phyloP scores from a whole-genome alignment of 2,329 filamentous ascomycete genomes.

The Neobulgaria alba region DNA sequence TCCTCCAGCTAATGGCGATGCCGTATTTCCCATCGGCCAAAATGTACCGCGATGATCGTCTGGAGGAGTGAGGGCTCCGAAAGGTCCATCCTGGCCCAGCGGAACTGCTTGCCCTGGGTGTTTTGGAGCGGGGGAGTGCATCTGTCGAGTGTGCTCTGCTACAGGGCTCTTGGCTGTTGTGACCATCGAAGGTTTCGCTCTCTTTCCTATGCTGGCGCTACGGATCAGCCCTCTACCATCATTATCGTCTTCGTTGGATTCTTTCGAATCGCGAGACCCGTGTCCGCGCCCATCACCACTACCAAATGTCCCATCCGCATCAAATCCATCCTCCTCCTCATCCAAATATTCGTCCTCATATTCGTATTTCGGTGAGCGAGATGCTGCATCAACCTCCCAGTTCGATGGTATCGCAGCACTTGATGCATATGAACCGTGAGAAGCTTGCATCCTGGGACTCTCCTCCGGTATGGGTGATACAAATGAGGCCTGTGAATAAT shows the following conservation, averaged over 20 bases:
- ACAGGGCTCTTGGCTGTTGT: conserved; percentile 31
- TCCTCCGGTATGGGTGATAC: conserved; percentile 74
- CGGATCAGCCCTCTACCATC: conserved; percentile 50
- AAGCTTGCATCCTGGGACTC: conserved; percentile 41
- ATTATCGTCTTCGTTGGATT: conserved; percentile 23
- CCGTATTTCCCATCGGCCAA: conserved; percentile 19
- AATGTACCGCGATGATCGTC: conserved; percentile 12
- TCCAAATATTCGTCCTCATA: conserved; percentile 26
- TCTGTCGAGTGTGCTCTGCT: neutral
- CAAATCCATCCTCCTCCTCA: conserved; percentile 11
- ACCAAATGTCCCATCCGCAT: neutral
- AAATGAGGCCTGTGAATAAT: conserved; percentile 56
- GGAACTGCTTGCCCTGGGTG: neutral
- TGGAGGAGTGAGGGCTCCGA: conserved; percentile 2
- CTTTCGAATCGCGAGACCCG: conserved; percentile 18
- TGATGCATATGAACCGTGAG: conserved; percentile 59
- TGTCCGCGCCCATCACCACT: conserved; percentile 21
- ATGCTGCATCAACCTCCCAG: conserved; percentile 39
- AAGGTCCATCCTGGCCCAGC: neutral
- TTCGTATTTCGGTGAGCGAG: conserved; percentile 33
- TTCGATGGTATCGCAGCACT: conserved; percentile 63
- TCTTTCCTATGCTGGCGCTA: conserved; percentile 53
- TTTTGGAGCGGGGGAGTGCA: neutral
- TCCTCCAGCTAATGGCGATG: conserved; percentile 22
- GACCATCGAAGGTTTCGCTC: conserved; percentile 48